Conservation (phyloP, 176 grass and related monocot species). For the Otatea glauca region DNA sequence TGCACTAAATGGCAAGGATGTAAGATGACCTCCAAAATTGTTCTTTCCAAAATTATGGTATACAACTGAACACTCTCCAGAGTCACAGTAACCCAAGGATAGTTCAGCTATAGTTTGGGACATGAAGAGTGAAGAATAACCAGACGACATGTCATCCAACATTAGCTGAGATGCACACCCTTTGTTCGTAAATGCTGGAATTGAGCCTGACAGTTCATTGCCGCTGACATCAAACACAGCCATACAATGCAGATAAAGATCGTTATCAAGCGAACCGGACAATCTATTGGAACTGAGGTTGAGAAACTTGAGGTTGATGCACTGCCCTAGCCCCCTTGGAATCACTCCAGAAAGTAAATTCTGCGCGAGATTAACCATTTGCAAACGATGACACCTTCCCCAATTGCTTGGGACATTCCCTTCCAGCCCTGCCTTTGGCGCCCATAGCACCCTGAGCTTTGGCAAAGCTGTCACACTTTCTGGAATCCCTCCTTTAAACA, state of each 20-base stretch:
- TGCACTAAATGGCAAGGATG: conserved; percentile 60
- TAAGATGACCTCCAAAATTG: conserved; percentile 61
- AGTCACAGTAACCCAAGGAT: conserved; percentile 24
- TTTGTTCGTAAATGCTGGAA: conserved; percentile 53
- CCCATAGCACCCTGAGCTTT: conserved; percentile 61
- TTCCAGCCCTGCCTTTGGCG: conserved; percentile 43
- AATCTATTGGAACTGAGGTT: conserved; percentile 65
- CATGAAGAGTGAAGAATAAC: conserved; percentile 57
- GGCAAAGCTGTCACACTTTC: conserved; percentile 58
- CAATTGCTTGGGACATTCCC: conserved; percentile 56
- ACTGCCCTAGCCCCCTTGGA: conserved; percentile 49
- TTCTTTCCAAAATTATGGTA: conserved; percentile 91
- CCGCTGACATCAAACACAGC: conserved; percentile 61
- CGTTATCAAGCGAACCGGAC: conserved; percentile 44
- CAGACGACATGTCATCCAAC: conserved; percentile 30
- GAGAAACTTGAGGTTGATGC: conserved; percentile 63
- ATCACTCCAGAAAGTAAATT: conserved; percentile 60
- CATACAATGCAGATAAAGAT: conserved; percentile 60
- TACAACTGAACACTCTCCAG: conserved; percentile 50
- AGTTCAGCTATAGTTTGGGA: conserved; percentile 42
- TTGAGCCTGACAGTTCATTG: conserved; percentile 60
- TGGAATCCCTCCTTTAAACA: conserved; percentile 54
- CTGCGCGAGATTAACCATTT: conserved; percentile 59
- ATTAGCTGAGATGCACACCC: conserved; percentile 26
- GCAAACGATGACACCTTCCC: conserved; percentile 55